Percentiles rank a stretch among this genome's conserved stretches.
These are phyloP conservation scores for Athelia psychrophila DNA, from an alignment of 1,284 basidiomycete genomes.

Conservation along the genomic window DNA sequence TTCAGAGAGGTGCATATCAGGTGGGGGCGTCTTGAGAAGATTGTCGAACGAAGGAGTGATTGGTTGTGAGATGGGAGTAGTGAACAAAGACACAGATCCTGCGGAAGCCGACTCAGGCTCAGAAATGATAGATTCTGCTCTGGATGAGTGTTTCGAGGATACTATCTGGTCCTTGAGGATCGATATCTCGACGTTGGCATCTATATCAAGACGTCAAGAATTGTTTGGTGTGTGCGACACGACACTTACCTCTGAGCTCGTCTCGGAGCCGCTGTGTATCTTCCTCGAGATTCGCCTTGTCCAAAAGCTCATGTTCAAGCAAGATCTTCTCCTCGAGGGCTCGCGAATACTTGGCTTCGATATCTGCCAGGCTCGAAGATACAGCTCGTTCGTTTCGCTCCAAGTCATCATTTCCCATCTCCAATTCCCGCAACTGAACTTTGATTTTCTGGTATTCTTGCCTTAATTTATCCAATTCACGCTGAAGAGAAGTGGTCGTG, in stretches of 20 bases:
- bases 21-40: slow-evolving; percentile 53
- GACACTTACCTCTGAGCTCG: slow-evolving; percentile 79
- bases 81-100: slow-evolving; percentile 18
- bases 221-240: slow-evolving; percentile 11
- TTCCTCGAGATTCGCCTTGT: slow-evolving; percentile 89
- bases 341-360: slow-evolving; percentile 88
- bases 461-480: slow-evolving; percentile 82
- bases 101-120: slow-evolving; percentile 9
- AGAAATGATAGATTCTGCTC: slow-evolving; percentile 17
- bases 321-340: slow-evolving; percentile 96
- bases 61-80: slow-evolving; percentile 20
- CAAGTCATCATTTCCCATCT: slow-evolving; percentile 95
- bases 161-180: slow-evolving; percentile 77
- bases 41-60: slow-evolving; percentile 44
- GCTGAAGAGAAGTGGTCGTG: slow-evolving; percentile 81
- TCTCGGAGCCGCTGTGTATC: slow-evolving; percentile 92
- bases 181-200: slow-evolving; percentile 82
- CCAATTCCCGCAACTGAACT: slow-evolving; percentile 82
- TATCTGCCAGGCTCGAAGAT: slow-evolving; percentile 86
- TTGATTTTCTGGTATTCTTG: slow-evolving; percentile 80
- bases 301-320: slow-evolving; percentile 94
- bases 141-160: slow-evolving; percentile 19
- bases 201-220: slow-evolving; percentile 37
- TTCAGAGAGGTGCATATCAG: slow-evolving; percentile 62
- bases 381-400: slow-evolving; percentile 92